A percentile compares a stretch with the other conserved stretches of the same genome.
Conservation (phyloP, 2,329 filamentous ascomycete species). For the Sclerotinia subarctica region DNA sequence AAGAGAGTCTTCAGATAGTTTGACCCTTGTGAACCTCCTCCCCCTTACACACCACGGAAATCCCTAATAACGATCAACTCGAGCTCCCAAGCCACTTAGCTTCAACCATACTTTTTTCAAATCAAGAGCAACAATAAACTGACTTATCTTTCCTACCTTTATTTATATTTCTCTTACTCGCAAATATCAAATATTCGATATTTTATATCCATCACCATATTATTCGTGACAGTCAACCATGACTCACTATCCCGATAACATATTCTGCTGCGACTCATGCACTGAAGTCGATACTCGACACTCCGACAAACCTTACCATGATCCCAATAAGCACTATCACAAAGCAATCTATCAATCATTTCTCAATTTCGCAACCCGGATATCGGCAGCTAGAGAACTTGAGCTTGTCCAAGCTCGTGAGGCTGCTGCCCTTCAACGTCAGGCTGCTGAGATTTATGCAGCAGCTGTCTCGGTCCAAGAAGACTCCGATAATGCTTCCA, state of each 20-base stretch:
- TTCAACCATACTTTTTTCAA: not conserved
- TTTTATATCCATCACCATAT: not conserved
- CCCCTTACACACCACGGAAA: not conserved
- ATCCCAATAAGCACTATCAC: slow-evolving; percentile 20
- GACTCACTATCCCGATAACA: slow-evolving; percentile 12
- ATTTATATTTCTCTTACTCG: not conserved
- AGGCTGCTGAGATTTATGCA: not conserved
- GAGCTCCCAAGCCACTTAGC: not conserved
- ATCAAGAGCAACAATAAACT: not conserved
- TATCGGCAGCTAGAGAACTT: not conserved
- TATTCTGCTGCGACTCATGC: slow-evolving; percentile 19
- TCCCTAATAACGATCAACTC: not conserved
- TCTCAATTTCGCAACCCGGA: slow-evolving; percentile 12
- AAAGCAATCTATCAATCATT: slow-evolving; percentile 20
- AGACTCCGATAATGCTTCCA: not conserved
- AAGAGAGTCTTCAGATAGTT: not conserved
- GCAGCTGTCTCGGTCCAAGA: not conserved
- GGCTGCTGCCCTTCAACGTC: not conserved
- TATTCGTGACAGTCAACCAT: slow-evolving; percentile 3
- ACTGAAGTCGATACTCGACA: not conserved
- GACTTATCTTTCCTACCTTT: slow-evolving; percentile 3
- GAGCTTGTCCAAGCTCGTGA: not conserved
- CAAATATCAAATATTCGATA: not conserved
- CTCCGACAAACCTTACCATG: slow-evolving; percentile 17
- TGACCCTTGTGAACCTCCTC: not conserved